Evolutionary conservation across 1,284 basidiomycete species (phyloP).

Genomic region (Cryptococcus sp.): DNA sequence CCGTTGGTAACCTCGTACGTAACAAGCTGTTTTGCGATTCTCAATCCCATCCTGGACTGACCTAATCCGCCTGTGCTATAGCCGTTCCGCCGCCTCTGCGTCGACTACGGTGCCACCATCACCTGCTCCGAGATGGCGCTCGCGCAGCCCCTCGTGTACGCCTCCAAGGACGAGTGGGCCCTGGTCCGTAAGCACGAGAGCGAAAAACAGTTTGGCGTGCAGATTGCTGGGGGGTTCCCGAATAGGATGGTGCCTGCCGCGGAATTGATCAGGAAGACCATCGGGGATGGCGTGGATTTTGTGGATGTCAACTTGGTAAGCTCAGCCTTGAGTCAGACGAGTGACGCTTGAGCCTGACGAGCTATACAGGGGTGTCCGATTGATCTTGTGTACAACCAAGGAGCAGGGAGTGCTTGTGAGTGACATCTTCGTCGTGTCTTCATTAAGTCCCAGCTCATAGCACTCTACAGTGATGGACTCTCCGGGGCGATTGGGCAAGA

Average conservation of each 20-base stretch:
- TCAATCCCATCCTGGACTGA: neutral
- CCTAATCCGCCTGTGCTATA: slow-evolving; percentile 35
- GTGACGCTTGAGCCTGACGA: slow-evolving; percentile 2
- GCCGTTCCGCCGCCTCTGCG: slow-evolving; percentile 91
- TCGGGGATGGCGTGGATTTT: slow-evolving; percentile 65
- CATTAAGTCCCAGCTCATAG: neutral
- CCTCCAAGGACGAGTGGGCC: slow-evolving; percentile 87
- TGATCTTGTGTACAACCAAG: slow-evolving; percentile 88
- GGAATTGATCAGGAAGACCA: slow-evolving; percentile 74
- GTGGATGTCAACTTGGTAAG: slow-evolving; percentile 74
- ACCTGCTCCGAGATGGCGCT: slow-evolving; percentile 92
- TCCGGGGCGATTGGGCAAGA: slow-evolving; percentile 76
- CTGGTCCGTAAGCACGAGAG: slow-evolving; percentile 80
- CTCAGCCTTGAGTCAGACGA: neutral
- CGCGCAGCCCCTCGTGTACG: slow-evolving; percentile 72
- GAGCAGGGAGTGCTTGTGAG: slow-evolving; percentile 76
- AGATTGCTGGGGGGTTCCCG: slow-evolving; percentile 57
- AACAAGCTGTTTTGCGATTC: neutral
- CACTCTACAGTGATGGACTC: slow-evolving; percentile 65
- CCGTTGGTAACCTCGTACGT: slow-evolving; percentile 85
- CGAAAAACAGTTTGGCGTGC: slow-evolving; percentile 87
- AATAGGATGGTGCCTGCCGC: slow-evolving; percentile 64
- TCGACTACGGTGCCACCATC: slow-evolving; percentile 84
- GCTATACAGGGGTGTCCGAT: slow-evolving; percentile 83
- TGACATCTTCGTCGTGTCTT: neutral